Conservation (phyloP, 352 stramenopile genomes). For the Pythium aquatile region DNA sequence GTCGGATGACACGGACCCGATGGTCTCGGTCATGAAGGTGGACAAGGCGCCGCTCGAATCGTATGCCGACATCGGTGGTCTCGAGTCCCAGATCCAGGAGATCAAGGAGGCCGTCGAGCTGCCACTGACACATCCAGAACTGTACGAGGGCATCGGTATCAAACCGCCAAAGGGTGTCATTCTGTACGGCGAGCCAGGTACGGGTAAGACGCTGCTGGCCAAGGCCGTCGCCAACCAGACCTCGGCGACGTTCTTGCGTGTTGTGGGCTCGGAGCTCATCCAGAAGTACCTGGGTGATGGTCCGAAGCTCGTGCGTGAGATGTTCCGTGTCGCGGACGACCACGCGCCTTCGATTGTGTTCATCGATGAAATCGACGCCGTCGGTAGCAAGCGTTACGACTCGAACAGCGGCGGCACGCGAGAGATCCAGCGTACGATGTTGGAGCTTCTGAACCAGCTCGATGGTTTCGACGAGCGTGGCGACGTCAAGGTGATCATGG, state of each 20-base stretch:
- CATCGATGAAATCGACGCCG: constrained; percentile 99
- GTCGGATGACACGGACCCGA: constrained; percentile 98
- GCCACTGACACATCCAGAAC: constrained; percentile 98
- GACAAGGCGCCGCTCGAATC: constrained; percentile 99
- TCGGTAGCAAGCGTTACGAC: constrained; percentile 99
- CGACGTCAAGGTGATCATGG: constrained; percentile 99
- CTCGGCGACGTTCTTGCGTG: constrained; percentile 98
- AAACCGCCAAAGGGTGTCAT: constrained; percentile 99
- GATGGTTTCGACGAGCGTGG: constrained; percentile 99
- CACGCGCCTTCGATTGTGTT: constrained; percentile 99
- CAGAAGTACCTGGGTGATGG: constrained; percentile 99
- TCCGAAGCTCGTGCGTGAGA: constrained; percentile 99
- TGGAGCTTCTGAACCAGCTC: constrained; percentile 99
- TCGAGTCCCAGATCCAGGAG: constrained; percentile 98
- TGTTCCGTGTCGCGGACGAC: constrained; percentile 99
- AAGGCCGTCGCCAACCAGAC: constrained; percentile 99
- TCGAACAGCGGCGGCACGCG: constrained; percentile 96
- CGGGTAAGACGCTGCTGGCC: constrained; percentile 98
- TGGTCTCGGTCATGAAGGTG: constrained; percentile 99
- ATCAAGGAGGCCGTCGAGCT: constrained; percentile 96
- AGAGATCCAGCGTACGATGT: constrained; percentile 99
- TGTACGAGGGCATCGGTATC: constrained; percentile 99
- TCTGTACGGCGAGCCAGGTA: constrained; percentile 99
- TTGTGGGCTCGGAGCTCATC: constrained; percentile 99
- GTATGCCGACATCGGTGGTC: constrained; percentile 99